Base-by-base conservation (phyloP, 805 yeast species). In the Zygosaccharomyces bisporus region DNA sequence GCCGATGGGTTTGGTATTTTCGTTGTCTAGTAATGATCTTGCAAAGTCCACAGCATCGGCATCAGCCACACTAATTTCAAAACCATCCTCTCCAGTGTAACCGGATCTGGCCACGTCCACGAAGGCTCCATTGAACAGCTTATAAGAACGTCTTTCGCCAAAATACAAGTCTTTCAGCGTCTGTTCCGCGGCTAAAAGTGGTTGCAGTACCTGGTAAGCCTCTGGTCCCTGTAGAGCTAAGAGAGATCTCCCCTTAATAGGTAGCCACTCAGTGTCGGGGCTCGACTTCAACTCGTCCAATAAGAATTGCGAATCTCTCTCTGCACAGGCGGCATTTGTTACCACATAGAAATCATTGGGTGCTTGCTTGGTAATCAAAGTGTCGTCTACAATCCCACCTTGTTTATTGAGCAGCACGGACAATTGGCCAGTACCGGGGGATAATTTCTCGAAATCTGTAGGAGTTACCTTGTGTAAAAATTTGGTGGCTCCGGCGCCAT, bases 31-130 rank as follows among this genome's bases (percentile, higher is more conserved):
- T 40, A 88, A 67, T 5, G 76, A 71, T 46, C 75, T 68, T 34
- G 93, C 80, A 53, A 93, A 79, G 1, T 75, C 78, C 23, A 69
- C 62, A 1, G 91, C 82, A 17, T 73, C 62, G 41, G 72, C 68
- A 44, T 77, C 70, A 20, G 87, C 83, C 48, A 90, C 81, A 6
- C 95, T 81, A 46, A 91, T 77, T 66, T 93, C 99, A 65, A 93
- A 91, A 1, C 99, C 99, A 64, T 93, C 99, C 68, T 93, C 99
- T 14, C 99, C 99, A 5, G 99, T 93, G 71, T 93, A 93, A 2
- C 99, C 99, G 18, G 95, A 86, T 66, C 99, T 81, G 3, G 96
- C 86, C n/a, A 89, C 75, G 60, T 89, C 95, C 41, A 84, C 72
- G 40, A 72, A 69, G 21, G 69, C 64, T 20, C 63, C 59, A 40